These are phyloP conservation scores for Blepharisma japonicum DNA, from an alignment of 73 alveolate species.

Conservation along the genomic window DNA sequence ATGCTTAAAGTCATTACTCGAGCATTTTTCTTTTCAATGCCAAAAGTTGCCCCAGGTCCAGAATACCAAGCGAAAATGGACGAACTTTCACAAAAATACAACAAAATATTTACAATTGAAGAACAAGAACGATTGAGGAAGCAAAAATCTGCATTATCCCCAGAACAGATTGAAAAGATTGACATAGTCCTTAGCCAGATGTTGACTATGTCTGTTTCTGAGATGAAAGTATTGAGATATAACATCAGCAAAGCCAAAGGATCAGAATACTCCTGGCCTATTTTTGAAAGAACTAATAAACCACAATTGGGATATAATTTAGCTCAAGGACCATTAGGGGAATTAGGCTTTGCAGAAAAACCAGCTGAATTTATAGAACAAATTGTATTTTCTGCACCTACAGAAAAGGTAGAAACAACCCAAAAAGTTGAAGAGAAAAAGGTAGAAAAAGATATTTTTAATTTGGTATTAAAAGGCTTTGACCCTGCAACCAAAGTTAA, in stretches of 20 bases:
- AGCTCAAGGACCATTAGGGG: background rate
- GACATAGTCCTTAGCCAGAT: background rate
- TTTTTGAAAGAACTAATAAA: background rate
- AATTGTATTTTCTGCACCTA: background rate
- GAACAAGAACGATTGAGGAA: slow-evolving; percentile 13
- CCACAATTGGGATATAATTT: background rate
- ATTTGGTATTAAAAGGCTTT: background rate
- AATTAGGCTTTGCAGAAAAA: background rate
- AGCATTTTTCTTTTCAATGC: slow-evolving; percentile 3
- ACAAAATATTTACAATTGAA: background rate
- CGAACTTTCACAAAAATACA: background rate
- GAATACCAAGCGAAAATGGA: background rate
- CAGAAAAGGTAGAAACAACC: background rate
- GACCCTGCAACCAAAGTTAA: slow-evolving; percentile 11
- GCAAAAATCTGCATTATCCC: background rate
- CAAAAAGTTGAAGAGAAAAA: slow-evolving; percentile 1
- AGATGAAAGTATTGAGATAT: background rate
- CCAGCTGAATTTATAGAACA: background rate
- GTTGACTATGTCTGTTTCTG: background rate
- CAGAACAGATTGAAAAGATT: slow-evolving; percentile 13
- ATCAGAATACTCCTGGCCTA: slow-evolving; percentile 2
- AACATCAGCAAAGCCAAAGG: background rate
- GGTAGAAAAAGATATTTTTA: background rate
- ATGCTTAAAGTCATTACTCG: slow-evolving; percentile 18
- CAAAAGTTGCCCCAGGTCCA: background rate